Base-by-base conservation (phyloP, 129 eudicot genomes). In the Cynara cardunculus region DNA sequence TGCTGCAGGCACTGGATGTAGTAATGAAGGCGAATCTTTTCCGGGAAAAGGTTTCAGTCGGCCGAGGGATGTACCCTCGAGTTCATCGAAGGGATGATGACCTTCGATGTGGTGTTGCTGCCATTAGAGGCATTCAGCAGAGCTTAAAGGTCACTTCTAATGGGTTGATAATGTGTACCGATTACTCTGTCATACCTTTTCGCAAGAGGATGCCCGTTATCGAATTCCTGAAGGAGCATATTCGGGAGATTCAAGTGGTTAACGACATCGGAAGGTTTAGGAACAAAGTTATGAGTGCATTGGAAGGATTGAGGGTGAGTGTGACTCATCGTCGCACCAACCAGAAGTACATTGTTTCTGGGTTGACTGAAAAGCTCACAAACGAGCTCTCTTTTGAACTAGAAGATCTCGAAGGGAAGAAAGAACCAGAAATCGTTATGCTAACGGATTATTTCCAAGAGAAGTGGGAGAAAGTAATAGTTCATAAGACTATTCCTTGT, bases 311-410 rank as follows among this genome's bases (percentile, higher is more conserved):
- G 80, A 85, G 84, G 64, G 94, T 93, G 10, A 78, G 56, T 25
- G 98, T 93, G 31, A 89, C 73, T 65, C 98, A 93, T 80, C 94
- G 98, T 30, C n/a, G n/a, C 0, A 93, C 96, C 0, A 89, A 86
- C 0, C 94, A 90, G 81, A 90, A 89, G 84, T 93, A 77, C 65
- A 74, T 75, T 1, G 84, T 93, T 9, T 27, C 81, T 7, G 92
- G 96, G 27, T 77, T 93, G 18, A 82, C 96, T 0, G 76, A 78
- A 0, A 5, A 85, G 34, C 75, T 24, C 5, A 81, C 98, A 0
- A 46, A 65, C 35, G 89, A 84, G 37, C 41, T 83, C 37, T 66
- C 80, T 3, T 90, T 93, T 81, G 46, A 73, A 0, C 78, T 79
- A 8, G 90, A 56, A 35, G 90, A 89, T 87, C 89, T 78, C 13